phyloP scores from a whole-genome alignment of 441 rosid genomes.

The Adansonia rubrostipa region DNA sequence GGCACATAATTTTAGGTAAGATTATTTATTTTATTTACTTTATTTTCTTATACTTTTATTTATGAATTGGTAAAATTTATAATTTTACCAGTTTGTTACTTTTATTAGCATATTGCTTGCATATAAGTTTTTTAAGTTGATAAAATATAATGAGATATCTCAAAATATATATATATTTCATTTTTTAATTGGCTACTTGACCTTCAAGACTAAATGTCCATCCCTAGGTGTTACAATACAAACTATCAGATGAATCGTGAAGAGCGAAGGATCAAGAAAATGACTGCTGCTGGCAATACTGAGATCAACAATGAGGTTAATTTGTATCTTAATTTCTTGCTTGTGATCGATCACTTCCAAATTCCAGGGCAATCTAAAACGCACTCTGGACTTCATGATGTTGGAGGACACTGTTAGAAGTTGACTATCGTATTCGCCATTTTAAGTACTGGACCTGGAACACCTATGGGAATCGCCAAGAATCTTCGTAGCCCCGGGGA shows the following conservation, averaged over 20 bases:
- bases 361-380: slow-evolving; percentile 44
- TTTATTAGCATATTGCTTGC: no score
- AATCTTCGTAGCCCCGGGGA: slow-evolving; percentile 43
- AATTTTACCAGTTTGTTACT: no score
- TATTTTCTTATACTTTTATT: no score
- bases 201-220: no score
- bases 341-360: slow-evolving; percentile 49
- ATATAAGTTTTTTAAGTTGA: no score
- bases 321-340: slow-evolving; percentile 57
- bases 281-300: slow-evolving; percentile 51
- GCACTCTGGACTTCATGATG: slow-evolving; percentile 62
- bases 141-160: no score
- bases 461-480: slow-evolving; percentile 53
- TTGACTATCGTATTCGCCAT: slow-evolving; percentile 54
- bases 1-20: no score
- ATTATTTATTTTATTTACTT: no score
- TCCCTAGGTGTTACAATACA: slow-evolving; percentile 49
- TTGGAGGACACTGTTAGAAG: no score
- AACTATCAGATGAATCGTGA: slow-evolving; percentile 51
- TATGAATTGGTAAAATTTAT: no score
- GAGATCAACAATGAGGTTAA: slow-evolving; percentile 47
- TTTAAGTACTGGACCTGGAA: slow-evolving; percentile 38
- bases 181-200: no score
- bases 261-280: slow-evolving; percentile 57
- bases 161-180: no score